These are phyloP conservation scores for Fistulifera pelliculosa DNA, from an alignment of 108 stramenopile species.

Conservation along the genomic window DNA sequence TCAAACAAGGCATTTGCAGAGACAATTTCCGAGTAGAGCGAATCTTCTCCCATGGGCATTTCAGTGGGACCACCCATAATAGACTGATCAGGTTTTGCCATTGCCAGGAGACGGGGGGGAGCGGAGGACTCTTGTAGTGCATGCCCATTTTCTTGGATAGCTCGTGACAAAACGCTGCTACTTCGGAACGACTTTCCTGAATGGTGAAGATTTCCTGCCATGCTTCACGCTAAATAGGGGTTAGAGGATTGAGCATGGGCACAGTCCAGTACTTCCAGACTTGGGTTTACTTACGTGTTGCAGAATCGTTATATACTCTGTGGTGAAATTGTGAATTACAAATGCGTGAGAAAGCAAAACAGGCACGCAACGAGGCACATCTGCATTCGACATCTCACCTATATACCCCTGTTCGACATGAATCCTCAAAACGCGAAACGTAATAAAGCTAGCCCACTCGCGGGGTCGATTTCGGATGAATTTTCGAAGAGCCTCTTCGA, in stretches of 20 bases:
- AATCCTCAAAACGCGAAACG: slow-evolving; percentile 40
- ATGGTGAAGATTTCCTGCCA: slow-evolving; percentile 27
- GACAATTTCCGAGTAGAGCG: too few relatives aligned
- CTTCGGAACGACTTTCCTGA: slow-evolving; percentile 44
- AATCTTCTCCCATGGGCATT: too few relatives aligned
- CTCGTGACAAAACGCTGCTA: slow-evolving; percentile 51
- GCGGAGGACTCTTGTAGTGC: slow-evolving; percentile 51
- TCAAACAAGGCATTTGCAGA: too few relatives aligned
- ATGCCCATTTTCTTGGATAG: slow-evolving; percentile 54
- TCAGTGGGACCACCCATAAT: too few relatives aligned
- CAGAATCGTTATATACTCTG: neutral
- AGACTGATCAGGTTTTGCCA: neutral
- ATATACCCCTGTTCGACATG: slow-evolving; percentile 55
- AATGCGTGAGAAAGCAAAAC: slow-evolving; percentile 21
- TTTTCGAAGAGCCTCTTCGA: slow-evolving; percentile 47
- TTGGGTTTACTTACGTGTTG: neutral
- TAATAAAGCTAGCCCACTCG: slow-evolving; percentile 47
- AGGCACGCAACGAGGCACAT: slow-evolving; percentile 17
- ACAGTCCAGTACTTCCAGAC: slow-evolving; percentile 11
- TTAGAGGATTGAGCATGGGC: neutral
- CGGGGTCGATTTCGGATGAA: slow-evolving; percentile 26
- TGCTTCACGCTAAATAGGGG: slow-evolving; percentile 1
- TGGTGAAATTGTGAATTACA: neutral
- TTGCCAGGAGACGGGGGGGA: slow-evolving; percentile 48
- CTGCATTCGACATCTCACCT: slow-evolving; percentile 37